Base-by-base conservation (phyloP, 805 yeast genomes). In the Cyberlindnera veronae region DNA sequence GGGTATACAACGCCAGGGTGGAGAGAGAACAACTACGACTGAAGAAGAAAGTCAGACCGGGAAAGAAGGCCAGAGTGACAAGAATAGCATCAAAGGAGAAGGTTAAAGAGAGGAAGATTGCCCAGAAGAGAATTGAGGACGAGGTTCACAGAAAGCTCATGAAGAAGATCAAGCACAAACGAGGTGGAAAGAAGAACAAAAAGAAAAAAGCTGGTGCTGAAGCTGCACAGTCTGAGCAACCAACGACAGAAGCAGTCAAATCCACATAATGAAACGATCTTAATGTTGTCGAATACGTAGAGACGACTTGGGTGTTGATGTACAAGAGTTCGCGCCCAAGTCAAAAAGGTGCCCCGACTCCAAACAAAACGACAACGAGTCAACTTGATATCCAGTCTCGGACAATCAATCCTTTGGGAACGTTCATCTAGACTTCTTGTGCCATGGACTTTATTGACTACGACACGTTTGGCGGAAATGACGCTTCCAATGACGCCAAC, bases 401-500 rank as follows among this genome's bases (percentile, higher is more conserved):
- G n/a, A n/a, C n/a, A n/a, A n/a, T n/a, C n/a, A n/a, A n/a, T n/a
- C n/a, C n/a, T n/a, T n/a, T n/a, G n/a, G n/a, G n/a, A n/a, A n/a
- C n/a, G n/a, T n/a, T n/a, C n/a, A n/a, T n/a, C n/a, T n/a, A n/a
- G n/a, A n/a, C n/a, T n/a, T n/a, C n/a, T n/a, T n/a, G n/a, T n/a
- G n/a, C n/a, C n/a, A 57, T 57, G 61, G 61, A 57, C 26, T 57
- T 50, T 44, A 49, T 57, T 8, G 60, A 57, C 37, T 56, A 50
- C 32, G 54, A 50, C 20, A 41, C 57, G 4, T 57, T 52, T 27
- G 36, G 42, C 20, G 39, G 16, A 10, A 11, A 16, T 15, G 30
- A 21, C 16, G 6, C n/a, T 6, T 17, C 23, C n/a, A 26, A 32
- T 10, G 31, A 26, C 32, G 18, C 29, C 16, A 2, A 20, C 1